Conservation (phyloP, 2,329 filamentous ascomycete genomes). For the Phaeoacremonium minimum region DNA sequence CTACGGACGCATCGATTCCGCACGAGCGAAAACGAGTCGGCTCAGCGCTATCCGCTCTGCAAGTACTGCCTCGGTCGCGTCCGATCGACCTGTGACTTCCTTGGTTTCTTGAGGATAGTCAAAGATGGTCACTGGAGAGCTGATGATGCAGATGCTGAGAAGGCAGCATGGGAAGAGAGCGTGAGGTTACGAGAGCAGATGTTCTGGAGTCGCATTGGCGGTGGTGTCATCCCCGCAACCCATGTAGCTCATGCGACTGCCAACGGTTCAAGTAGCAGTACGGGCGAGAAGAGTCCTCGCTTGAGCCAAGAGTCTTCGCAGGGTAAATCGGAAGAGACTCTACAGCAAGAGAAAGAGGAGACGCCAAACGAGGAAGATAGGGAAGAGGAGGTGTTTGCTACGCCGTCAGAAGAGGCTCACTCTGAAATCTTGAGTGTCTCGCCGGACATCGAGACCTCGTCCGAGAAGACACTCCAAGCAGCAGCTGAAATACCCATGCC, state of each 20-base stretch:
- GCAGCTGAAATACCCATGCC: slow-evolving; percentile 1
- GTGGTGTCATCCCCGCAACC: slow-evolving; percentile 72
- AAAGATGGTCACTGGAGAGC: slow-evolving; percentile 89
- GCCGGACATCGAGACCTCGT: not conserved
- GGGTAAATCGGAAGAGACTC: slow-evolving; percentile 1
- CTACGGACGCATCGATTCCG: slow-evolving; percentile 83
- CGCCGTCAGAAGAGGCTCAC: slow-evolving; percentile 3
- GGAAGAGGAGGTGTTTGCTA: slow-evolving; percentile 5
- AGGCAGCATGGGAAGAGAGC: slow-evolving; percentile 90
- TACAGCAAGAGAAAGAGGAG: slow-evolving; percentile 1
- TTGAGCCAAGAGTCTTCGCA: slow-evolving; percentile 12
- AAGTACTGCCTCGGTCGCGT: slow-evolving; percentile 80
- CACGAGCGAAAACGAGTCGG: slow-evolving; percentile 79
- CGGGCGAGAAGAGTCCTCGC: slow-evolving; percentile 16
- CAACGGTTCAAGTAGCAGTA: slow-evolving; percentile 18
- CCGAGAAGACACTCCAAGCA: not conserved
- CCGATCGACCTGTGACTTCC: slow-evolving; percentile 85
- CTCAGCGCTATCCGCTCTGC: slow-evolving; percentile 87
- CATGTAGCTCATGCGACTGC: slow-evolving; percentile 21
- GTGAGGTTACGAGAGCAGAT: slow-evolving; percentile 86
- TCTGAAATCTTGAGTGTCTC: not conserved
- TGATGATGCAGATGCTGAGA: slow-evolving; percentile 78
- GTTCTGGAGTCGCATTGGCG: slow-evolving; percentile 94
- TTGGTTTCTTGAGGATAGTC: slow-evolving; percentile 86
- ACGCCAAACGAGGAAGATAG: slow-evolving; percentile 1